Conservation (phyloP, 2,329 filamentous ascomycete species). For the Pestalotiopsis sp. region DNA sequence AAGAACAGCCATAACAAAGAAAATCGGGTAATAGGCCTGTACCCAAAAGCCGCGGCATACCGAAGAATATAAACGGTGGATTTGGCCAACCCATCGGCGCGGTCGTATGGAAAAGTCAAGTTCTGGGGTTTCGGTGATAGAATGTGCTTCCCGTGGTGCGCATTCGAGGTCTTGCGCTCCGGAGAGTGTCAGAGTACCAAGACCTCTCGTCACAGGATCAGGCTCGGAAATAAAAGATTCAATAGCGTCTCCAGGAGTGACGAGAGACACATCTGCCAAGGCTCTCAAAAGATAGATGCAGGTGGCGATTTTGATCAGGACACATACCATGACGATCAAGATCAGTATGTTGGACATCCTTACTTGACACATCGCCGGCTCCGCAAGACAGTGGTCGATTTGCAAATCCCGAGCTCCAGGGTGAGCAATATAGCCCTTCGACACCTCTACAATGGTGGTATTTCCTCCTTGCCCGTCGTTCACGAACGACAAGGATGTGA, state of each 20-base stretch:
- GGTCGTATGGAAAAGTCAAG: conserved; percentile 6
- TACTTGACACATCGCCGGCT: conserved; percentile 22
- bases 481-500: not conserved
- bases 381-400: conserved; percentile 23
- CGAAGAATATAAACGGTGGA: not conserved
- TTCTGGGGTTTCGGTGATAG: not conserved
- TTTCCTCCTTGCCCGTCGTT: not conserved
- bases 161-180: conserved; percentile 2
- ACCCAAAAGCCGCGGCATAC: conserved; percentile 6
- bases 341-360: conserved; percentile 21
- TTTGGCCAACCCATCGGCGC: conserved; percentile 13
- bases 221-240: conserved; percentile 49
- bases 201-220: conserved; percentile 34
- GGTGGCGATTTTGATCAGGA: conserved; percentile 39
- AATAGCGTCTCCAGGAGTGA: conserved; percentile 53
- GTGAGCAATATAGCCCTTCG: not conserved
- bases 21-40: conserved; percentile 10
- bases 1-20: not conserved
- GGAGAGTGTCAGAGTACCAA: not conserved
- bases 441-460: not conserved
- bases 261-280: conserved; percentile 40
- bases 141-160: not conserved
- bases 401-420: not conserved
- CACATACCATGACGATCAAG: conserved; percentile 26
- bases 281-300: conserved; percentile 32